Conservation (phyloP, 2,329 filamentous ascomycete species). For the Colletotrichum plurivorum region DNA sequence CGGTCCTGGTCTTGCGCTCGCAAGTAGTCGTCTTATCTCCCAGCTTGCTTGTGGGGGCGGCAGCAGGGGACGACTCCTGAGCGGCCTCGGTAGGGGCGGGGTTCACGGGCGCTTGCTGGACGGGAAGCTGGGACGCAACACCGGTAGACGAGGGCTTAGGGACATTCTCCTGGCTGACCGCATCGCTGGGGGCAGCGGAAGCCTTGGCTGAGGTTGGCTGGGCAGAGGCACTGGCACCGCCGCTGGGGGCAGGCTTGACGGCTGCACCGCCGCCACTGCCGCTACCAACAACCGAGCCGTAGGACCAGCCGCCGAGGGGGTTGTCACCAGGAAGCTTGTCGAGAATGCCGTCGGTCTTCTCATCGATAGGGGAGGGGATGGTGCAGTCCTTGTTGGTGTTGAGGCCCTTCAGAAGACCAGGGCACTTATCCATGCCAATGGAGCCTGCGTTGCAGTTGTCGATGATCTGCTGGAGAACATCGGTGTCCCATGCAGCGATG, state of each 20-base stretch:
- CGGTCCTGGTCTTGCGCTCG: constrained; percentile 51
- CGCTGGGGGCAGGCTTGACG: constrained; percentile 20
- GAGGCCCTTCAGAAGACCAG: constrained; percentile 66
- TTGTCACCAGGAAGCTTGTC: constrained; percentile 68
- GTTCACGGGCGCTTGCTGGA: constrained; percentile 30
- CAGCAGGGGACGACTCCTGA: constrained; percentile 15
- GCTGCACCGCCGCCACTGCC: constrained; percentile 21
- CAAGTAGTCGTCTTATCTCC: constrained; percentile 44
- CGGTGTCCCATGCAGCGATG: constrained; percentile 78
- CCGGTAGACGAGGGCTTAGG: constrained; percentile 14
- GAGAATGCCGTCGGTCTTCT: constrained; percentile 60
- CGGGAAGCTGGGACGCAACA: constrained; percentile 26
- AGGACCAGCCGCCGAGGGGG: constrained; percentile 66
- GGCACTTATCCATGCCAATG: constrained; percentile 74
- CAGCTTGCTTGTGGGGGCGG: constrained; percentile 40
- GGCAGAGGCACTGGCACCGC: constrained; percentile 11
- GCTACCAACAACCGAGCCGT: constrained; percentile 40
- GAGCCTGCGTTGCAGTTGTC: constrained; percentile 75
- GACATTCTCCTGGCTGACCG: neutral
- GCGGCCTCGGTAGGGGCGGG: neutral
- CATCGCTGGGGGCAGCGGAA: neutral
- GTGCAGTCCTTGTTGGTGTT: constrained; percentile 66
- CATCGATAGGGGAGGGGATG: constrained; percentile 62
- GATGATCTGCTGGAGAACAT: constrained; percentile 76
- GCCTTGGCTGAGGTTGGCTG: constrained; percentile 17